phyloP scores from a whole-genome alignment of 2,329 filamentous ascomycete species.

The Fusarium sp. region DNA sequence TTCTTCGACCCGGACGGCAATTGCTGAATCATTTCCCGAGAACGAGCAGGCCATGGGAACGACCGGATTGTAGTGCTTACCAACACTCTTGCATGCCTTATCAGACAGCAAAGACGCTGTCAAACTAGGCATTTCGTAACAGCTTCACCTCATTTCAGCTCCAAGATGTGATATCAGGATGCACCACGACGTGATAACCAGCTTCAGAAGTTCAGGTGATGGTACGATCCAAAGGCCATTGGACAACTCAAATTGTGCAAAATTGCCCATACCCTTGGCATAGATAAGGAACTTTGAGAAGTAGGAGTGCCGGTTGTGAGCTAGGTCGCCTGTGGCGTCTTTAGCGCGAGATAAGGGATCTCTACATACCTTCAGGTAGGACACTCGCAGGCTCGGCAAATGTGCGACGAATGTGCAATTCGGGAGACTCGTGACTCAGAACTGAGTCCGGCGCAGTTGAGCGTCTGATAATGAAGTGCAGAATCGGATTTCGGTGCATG shows the following conservation, averaged over 20 bases:
- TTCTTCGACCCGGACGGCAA: background rate
- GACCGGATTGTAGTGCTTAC: background rate
- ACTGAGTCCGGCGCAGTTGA: background rate
- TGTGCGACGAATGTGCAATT: background rate
- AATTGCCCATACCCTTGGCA: constrained; percentile 4
- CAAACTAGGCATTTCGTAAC: background rate
- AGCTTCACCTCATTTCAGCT: constrained; percentile 8
- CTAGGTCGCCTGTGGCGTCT: constrained; percentile 21
- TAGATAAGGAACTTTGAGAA: constrained; percentile 18
- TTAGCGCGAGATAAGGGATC: constrained; percentile 39
- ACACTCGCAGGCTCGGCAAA: background rate
- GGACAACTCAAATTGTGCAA: background rate
- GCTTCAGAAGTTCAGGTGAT: background rate
- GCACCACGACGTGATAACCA: constrained; percentile 11
- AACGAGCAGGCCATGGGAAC: background rate
- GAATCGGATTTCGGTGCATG: background rate
- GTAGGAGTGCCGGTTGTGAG: background rate
- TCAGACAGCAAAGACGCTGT: background rate
- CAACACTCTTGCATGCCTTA: constrained; percentile 11
- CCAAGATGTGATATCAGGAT: background rate
- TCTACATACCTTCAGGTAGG: constrained; percentile 2
- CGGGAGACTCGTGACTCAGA: background rate
- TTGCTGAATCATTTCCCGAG: background rate
- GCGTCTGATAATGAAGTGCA: background rate
- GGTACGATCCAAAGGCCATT: background rate